Conservation (phyloP, 2,329 filamentous ascomycete genomes). For the Dryadomyces quercus-mongolicae region DNA sequence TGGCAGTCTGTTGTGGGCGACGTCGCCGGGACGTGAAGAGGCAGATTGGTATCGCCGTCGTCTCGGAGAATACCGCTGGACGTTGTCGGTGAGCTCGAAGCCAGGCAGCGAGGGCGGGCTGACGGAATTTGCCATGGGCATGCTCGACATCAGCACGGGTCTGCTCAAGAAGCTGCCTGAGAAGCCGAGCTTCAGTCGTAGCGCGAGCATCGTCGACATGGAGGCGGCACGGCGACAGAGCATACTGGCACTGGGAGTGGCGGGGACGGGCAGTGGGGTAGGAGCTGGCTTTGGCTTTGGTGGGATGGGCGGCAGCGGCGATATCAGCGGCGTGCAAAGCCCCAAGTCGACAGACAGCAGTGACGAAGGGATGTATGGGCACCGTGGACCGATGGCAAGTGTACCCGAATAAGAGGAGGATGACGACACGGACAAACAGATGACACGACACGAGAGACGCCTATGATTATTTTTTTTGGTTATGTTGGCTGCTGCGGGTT, state of each 20-base stretch:
- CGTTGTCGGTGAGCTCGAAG: slow-evolving; percentile 72
- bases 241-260: slow-evolving; percentile 10
- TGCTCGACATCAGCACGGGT: slow-evolving; percentile 60
- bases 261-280: slow-evolving; percentile 16
- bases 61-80: slow-evolving; percentile 87
- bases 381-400: slow-evolving; percentile 18
- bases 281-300: slow-evolving; percentile 15
- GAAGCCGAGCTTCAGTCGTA: slow-evolving; percentile 54
- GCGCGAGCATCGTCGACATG: slow-evolving; percentile 36
- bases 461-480: background rate
- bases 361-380: slow-evolving; percentile 44
- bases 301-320: slow-evolving; percentile 23
- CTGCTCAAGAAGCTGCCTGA: slow-evolving; percentile 58
- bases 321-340: slow-evolving; percentile 37
- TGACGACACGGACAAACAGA: background rate
- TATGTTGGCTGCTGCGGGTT: background rate
- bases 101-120: slow-evolving; percentile 44
- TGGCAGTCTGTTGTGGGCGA: slow-evolving; percentile 79
- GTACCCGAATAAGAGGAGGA: slow-evolving; percentile 10
- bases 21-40: slow-evolving; percentile 75
- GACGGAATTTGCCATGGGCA: slow-evolving; percentile 63
- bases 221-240: slow-evolving; percentile 16
- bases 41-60: slow-evolving; percentile 83
- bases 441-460: background rate
- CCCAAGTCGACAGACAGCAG: slow-evolving; percentile 37